Percentiles rank a stretch among this genome's conserved stretches.
Evolutionary conservation across 176 grass and related monocot species (phyloP).

Genomic region (Rhynchospora pubera): DNA sequence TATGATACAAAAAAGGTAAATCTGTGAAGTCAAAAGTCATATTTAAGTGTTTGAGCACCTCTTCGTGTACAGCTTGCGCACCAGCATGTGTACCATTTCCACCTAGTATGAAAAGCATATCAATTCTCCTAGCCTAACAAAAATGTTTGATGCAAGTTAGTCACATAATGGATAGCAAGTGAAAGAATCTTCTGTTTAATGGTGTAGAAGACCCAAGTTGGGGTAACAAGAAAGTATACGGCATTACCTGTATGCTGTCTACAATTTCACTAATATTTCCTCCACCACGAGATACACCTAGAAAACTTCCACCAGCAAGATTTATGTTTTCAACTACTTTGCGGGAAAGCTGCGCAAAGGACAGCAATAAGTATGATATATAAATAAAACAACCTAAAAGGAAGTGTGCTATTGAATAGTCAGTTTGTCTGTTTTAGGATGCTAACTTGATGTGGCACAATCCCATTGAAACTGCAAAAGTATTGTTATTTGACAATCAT

Average conservation of each 20-base stretch:
- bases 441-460: background rate
- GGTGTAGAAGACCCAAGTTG: background rate
- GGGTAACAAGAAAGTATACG: background rate
- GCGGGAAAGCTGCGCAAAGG: conserved; percentile 61
- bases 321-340: conserved; percentile 90
- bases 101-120: conserved; percentile 96
- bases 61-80: conserved; percentile 88
- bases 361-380: conserved; percentile 1
- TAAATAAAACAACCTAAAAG: background rate
- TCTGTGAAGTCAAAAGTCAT: conserved; percentile 6
- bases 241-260: conserved; percentile 78
- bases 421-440: background rate
- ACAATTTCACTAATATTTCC: conserved; percentile 77
- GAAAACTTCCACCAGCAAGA: conserved; percentile 86
- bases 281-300: conserved; percentile 91
- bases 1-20: background rate
- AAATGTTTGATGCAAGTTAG: conserved; percentile 5
- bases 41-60: conserved; percentile 32
- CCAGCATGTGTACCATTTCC: conserved; percentile 97
- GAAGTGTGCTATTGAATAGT: background rate
- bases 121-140: conserved; percentile 67
- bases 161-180: background rate
- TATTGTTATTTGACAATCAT: background rate
- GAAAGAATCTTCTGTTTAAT: background rate
- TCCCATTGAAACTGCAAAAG: background rate